Evolutionary conservation across 441 rosid genomes (phyloP).

Genomic region (Erodium trifolium): DNA sequence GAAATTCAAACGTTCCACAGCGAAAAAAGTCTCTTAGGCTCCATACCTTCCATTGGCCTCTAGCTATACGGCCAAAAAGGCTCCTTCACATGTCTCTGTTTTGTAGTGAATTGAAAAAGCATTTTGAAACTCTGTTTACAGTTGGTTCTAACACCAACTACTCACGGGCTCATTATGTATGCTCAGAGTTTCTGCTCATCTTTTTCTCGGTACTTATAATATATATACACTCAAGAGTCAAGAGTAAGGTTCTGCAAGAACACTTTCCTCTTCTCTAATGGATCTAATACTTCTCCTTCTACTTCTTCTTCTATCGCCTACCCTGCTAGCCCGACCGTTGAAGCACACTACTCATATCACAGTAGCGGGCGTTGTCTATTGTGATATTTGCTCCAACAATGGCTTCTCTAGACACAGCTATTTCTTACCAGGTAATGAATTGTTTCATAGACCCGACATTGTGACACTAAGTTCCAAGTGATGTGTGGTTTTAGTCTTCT

Average conservation of each 20-base stretch:
- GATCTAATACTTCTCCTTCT: too few species aligned
- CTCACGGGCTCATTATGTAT: slow-evolving; percentile 38
- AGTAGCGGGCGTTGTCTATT: slow-evolving; percentile 56
- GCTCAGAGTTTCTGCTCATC: too few species aligned
- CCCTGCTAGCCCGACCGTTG: slow-evolving; percentile 13
- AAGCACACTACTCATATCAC: slow-evolving; percentile 41
- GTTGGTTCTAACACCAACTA: slow-evolving; percentile 37
- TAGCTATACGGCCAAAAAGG: slow-evolving; percentile 31
- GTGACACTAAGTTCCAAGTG: too few species aligned
- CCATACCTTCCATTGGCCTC: slow-evolving; percentile 9
- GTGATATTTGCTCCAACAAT: slow-evolving; percentile 43
- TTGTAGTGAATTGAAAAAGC: slow-evolving; percentile 39
- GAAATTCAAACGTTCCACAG: slow-evolving; percentile 3
- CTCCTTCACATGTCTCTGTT: slow-evolving; percentile 80
- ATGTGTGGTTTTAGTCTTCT: too few species aligned
- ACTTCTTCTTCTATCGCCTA: too few species aligned
- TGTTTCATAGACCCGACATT: background rate
- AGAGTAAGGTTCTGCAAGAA: too few species aligned
- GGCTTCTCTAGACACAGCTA: slow-evolving; percentile 52
- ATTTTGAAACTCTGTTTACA: slow-evolving; percentile 21
- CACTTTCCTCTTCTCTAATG: too few species aligned
- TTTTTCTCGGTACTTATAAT: too few species aligned
- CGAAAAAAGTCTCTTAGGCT: background rate
- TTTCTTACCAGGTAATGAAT: slow-evolving; percentile 49
- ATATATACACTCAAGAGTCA: too few species aligned